Evolutionary conservation across 768 basidiomycete species (phyloP), one percentile per base, ranked within the genome.

Genomic region (Coprinopsis cinerea): DNA sequence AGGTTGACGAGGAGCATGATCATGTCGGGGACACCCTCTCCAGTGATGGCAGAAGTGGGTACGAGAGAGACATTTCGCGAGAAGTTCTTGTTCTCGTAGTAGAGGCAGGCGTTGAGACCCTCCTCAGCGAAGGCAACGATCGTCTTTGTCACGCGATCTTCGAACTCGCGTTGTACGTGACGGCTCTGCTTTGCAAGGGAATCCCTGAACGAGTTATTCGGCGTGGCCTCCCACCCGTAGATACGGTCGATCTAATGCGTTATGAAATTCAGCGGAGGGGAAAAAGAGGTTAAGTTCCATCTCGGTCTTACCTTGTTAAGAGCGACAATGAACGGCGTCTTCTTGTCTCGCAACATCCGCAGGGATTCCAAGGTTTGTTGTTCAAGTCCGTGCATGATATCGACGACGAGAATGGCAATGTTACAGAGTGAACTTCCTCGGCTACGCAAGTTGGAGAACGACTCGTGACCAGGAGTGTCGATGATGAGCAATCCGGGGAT

Each of bases 351-450:
- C 44, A 99, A 77, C 51, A 99, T 71, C 35, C 94, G 86, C 24
- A 99, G 76, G 2, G 95, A 98, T 67, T 99, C 96, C 47, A 98
- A 73, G 0, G 96, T 99, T 68, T 98, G 96, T n/a, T 84, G 92
- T 69, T 98, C 96, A 44, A 99, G 76, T 34, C 94, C 95, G 69
- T 99, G 95, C 93, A 95, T 95, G 64, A 98, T 96, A 76, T 98
- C 96, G 26, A 99, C 95, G 52, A 99, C 96, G 44, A 99, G 82
- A 61, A 99, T 92, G 51, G 96, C 96, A 53, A 99, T 98, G 70
- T 99, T 98, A 70, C 95, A 98, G 20, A 99, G 77, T 5, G 93
- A 96, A 54, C 91, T 93, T 63, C 96, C 96, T 63, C 96, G 88
- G 14, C 87, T 83, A 42, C 96, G 90, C 64, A 98, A 67, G 66